These are phyloP conservation scores for Colletotrichum musae DNA, from an alignment of 2,329 filamentous ascomycete genomes.

Conservation along the genomic window DNA sequence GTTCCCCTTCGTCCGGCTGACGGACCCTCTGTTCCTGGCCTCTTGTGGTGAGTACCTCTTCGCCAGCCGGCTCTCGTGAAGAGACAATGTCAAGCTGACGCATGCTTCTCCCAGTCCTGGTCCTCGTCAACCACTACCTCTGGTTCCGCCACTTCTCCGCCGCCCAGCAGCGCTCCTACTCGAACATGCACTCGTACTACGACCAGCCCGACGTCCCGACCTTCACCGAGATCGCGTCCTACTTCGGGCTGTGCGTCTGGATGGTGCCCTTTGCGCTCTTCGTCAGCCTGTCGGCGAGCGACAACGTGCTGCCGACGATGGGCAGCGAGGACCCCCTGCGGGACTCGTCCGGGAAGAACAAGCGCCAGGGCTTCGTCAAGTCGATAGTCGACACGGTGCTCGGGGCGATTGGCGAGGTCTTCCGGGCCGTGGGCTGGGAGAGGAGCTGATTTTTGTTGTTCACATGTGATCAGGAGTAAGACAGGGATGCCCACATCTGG, in stretches of 20 bases:
- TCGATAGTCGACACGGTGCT: slow-evolving; percentile 73
- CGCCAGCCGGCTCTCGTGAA: too few species aligned
- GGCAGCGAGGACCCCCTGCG: slow-evolving; percentile 76
- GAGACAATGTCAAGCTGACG: neutral
- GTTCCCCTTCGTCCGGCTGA: slow-evolving; percentile 84
- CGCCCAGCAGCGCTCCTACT: slow-evolving; percentile 70
- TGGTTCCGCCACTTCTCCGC: slow-evolving; percentile 96
- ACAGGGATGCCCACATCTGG: slow-evolving; percentile 5
- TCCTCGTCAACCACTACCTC: slow-evolving; percentile 91
- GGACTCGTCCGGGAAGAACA: slow-evolving; percentile 62
- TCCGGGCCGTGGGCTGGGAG: slow-evolving; percentile 39
- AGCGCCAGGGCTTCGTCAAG: slow-evolving; percentile 77
- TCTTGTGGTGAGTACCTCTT: slow-evolving; percentile 77
- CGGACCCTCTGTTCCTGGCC: slow-evolving; percentile 86
- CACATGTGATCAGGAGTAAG: neutral
- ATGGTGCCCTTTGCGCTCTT: slow-evolving; percentile 95
- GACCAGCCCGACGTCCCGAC: slow-evolving; percentile 77
- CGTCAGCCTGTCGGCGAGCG: slow-evolving; percentile 91
- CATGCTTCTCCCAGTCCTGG: slow-evolving; percentile 71
- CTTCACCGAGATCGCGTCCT: slow-evolving; percentile 95
- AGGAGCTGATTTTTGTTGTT: slow-evolving; percentile 28
- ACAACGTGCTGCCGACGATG: slow-evolving; percentile 95
- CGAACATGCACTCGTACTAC: slow-evolving; percentile 72
- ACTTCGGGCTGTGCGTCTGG: slow-evolving; percentile 97
- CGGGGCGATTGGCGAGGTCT: slow-evolving; percentile 64